Evolutionary conservation across 192 early-diverging fungal species (phyloP).

Genomic region (Coemansia sp.): DNA sequence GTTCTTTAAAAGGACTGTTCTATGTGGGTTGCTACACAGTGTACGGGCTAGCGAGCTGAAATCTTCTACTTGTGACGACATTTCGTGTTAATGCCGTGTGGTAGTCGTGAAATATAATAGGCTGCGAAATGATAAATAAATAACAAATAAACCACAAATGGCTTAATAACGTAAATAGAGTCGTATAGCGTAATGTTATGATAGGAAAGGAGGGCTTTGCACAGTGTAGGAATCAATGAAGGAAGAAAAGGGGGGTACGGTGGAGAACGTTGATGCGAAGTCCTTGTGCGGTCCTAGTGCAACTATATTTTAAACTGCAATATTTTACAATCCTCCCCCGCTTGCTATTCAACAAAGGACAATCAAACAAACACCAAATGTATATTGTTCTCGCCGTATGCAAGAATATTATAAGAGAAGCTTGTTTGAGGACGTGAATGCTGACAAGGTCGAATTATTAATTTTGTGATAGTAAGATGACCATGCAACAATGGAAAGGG

Average conservation of each 20-base stretch:
- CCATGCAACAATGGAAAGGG: not conserved
- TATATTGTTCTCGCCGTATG: not conserved
- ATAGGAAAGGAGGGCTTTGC: not conserved
- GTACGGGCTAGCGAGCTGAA: slow-evolving; percentile 34
- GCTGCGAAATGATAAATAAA: not conserved
- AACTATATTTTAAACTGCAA: slow-evolving; percentile 8
- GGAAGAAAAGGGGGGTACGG: not conserved
- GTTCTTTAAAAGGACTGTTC: slow-evolving; percentile 45
- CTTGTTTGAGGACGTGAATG: not conserved
- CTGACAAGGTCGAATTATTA: not conserved
- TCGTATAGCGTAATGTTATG: slow-evolving; percentile 1
- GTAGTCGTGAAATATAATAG: not conserved
- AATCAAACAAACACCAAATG: not conserved
- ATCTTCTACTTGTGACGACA: slow-evolving; percentile 16
- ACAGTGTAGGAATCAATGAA: not conserved
- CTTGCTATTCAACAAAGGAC: slow-evolving; percentile 1
- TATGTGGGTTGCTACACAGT: slow-evolving; percentile 43
- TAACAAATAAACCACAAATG: not conserved
- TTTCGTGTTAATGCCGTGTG: slow-evolving; percentile 1
- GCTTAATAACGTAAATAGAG: not conserved
- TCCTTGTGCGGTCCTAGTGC: not conserved
- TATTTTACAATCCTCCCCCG: slow-evolving; percentile 1
- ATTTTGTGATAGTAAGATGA: not conserved
- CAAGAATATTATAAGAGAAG: not conserved
- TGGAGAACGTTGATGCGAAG: not conserved